phyloP scores from a whole-genome alignment of 2,329 filamentous ascomycete genomes.

The Neofusicoccum sp. region DNA sequence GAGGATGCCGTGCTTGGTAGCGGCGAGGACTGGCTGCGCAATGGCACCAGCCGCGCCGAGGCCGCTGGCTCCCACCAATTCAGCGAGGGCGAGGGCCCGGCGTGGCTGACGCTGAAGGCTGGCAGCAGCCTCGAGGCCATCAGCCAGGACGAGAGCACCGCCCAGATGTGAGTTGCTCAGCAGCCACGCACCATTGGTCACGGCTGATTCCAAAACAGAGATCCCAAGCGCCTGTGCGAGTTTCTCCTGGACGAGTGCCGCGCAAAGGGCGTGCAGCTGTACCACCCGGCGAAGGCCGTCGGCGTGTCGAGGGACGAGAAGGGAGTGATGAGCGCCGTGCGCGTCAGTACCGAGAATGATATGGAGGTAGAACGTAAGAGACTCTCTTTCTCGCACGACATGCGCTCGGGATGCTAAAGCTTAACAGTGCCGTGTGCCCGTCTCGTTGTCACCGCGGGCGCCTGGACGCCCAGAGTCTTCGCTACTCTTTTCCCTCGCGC shows the following conservation, averaged over 20 bases:
- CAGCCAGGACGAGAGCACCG: slow-evolving; percentile 59
- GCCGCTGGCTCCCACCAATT: slow-evolving; percentile 42
- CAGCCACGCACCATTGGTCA: not conserved
- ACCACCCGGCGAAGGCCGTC: slow-evolving; percentile 61
- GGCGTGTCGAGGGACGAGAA: slow-evolving; percentile 52
- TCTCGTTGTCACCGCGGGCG: slow-evolving; percentile 66
- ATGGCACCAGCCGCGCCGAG: slow-evolving; percentile 62
- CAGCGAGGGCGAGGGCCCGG: slow-evolving; percentile 42
- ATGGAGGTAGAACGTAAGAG: slow-evolving; percentile 43
- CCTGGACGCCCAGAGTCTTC: slow-evolving; percentile 70
- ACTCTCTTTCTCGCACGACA: not conserved
- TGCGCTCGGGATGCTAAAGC: slow-evolving; percentile 19
- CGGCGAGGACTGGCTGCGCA: slow-evolving; percentile 64
- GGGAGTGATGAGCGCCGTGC: slow-evolving; percentile 53
- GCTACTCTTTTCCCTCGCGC: slow-evolving; percentile 61
- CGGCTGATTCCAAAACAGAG: slow-evolving; percentile 41
- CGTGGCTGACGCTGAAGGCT: slow-evolving; percentile 58
- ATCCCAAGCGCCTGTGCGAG: slow-evolving; percentile 64
- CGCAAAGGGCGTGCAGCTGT: slow-evolving; percentile 62
- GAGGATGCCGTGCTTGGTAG: slow-evolving; percentile 42
- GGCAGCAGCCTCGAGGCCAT: slow-evolving; percentile 62
- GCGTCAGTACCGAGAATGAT: slow-evolving; percentile 48
- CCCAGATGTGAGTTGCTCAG: slow-evolving; percentile 57
- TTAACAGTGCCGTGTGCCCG: slow-evolving; percentile 59
- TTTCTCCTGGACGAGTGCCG: slow-evolving; percentile 61